phyloP scores from a whole-genome alignment of 352 stramenopile species.

The Elongisporangium senticosum region DNA sequence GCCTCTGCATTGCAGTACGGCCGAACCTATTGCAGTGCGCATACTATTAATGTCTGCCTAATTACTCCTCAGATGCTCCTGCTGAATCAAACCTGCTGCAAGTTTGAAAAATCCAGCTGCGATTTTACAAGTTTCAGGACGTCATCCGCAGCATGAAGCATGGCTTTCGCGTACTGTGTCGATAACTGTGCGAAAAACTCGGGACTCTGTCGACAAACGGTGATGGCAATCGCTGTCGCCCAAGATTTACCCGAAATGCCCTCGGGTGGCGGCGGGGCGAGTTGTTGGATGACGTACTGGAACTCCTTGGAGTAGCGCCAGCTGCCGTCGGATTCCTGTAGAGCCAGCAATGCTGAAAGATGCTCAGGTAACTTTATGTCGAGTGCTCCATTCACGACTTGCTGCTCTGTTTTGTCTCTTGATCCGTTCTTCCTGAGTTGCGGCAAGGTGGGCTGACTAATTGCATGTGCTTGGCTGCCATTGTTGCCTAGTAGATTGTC shows the following conservation, averaged over 20 bases:
- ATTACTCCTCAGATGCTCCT: conserved; percentile 1
- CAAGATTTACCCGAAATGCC: conserved; percentile 51
- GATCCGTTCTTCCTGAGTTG: background rate
- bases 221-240: conserved; percentile 52
- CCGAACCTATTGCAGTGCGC: conserved; percentile 30
- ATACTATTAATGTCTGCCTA: background rate
- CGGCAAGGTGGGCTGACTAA: background rate
- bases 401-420: background rate
- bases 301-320: conserved; percentile 57
- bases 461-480: background rate
- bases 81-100: conserved; percentile 23
- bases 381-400: background rate
- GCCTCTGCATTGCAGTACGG: conserved; percentile 49
- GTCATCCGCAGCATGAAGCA: conserved; percentile 57
- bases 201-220: conserved; percentile 48
- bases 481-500: background rate
- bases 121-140: conserved; percentile 35
- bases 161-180: conserved; percentile 43
- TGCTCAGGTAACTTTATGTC: conserved; percentile 26
- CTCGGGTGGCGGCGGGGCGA: conserved; percentile 29
- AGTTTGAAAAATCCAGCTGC: conserved; percentile 31
- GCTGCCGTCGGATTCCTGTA: conserved; percentile 59
- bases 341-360: conserved; percentile 32
- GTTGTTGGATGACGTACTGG: conserved; percentile 41
- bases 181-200: conserved; percentile 58